Evolutionary conservation across 2,329 filamentous ascomycete genomes (phyloP).

Genomic region (Pseudofabraea citricarpa): DNA sequence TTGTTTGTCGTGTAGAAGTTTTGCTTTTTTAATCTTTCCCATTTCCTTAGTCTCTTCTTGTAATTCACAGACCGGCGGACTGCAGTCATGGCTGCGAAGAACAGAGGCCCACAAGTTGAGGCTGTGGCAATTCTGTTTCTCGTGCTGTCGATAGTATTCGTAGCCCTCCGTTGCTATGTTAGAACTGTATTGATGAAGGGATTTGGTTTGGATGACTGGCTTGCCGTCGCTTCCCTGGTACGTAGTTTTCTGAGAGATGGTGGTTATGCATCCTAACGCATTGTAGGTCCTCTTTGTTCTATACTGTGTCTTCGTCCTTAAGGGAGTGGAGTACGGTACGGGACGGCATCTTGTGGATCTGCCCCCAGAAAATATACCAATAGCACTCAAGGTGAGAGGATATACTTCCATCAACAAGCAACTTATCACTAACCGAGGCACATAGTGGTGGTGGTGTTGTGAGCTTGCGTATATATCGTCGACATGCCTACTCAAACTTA

Average conservation of each 20-base stretch:
- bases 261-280: neutral
- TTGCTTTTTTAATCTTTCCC: neutral
- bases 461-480: conserved; percentile 34
- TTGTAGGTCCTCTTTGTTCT: conserved; percentile 12
- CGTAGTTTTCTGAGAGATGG: conserved; percentile 4
- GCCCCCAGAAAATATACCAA: conserved; percentile 2
- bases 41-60: neutral
- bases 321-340: conserved; percentile 15
- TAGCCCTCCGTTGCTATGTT: conserved; percentile 39
- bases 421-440: neutral
- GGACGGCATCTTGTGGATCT: conserved; percentile 14
- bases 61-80: too few species aligned
- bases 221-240: conserved; percentile 43
- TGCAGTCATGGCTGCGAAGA: conserved; percentile 9
- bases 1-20: too few species aligned
- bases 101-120: conserved; percentile 14
- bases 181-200: conserved; percentile 37
- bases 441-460: conserved; percentile 20
- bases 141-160: conserved; percentile 30
- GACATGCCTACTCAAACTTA: conserved; percentile 32
- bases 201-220: conserved; percentile 40
- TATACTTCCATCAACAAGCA: neutral
- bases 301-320: conserved; percentile 12
- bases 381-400: conserved; percentile 14
- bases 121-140: conserved; percentile 26